Conservation (phyloP, 345 rosid genomes). For the Melaleuca alternifolia region DNA sequence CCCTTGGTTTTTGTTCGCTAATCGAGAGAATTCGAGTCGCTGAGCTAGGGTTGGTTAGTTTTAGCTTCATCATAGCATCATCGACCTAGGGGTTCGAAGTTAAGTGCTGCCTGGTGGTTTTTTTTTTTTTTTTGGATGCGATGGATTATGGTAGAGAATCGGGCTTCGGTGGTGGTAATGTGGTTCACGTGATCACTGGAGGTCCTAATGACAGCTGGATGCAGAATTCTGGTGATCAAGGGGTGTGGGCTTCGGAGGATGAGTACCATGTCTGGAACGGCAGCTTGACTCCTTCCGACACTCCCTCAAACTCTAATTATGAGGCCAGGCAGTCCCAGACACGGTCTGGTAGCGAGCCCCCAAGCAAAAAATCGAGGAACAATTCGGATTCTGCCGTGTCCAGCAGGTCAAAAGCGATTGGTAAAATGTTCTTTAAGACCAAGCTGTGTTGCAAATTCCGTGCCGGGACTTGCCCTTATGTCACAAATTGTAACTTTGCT, state of each 20-base stretch:
- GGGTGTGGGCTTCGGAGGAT: constrained; percentile 89
- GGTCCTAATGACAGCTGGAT: background rate
- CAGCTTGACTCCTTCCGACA: constrained; percentile 20
- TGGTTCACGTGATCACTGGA: constrained; percentile 37
- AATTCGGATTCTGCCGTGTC: constrained; percentile 15
- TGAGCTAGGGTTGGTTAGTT: background rate
- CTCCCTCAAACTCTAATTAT: constrained; percentile 34
- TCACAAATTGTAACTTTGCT: constrained; percentile 71
- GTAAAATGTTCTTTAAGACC: constrained; percentile 77
- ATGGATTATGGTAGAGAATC: constrained; percentile 52
- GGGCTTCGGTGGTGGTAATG: constrained; percentile 25
- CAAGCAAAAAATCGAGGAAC: constrained; percentile 35
- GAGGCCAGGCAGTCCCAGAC: constrained; percentile 14
- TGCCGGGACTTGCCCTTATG: constrained; percentile 66
- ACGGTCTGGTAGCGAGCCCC: constrained; percentile 41
- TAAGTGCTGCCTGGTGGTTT: background rate
- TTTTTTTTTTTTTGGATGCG: background rate
- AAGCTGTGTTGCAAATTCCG: constrained; percentile 76
- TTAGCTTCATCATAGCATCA: background rate
- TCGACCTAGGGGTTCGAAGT: background rate
- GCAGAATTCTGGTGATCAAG: constrained; percentile 12
- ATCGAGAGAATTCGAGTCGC: background rate
- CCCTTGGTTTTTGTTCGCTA: background rate
- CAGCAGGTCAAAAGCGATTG: constrained; percentile 40
- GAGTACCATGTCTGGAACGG: constrained; percentile 68